Evolutionary conservation across 257 asterid genomes (phyloP).

Genomic region (Solanum peruvianum): DNA sequence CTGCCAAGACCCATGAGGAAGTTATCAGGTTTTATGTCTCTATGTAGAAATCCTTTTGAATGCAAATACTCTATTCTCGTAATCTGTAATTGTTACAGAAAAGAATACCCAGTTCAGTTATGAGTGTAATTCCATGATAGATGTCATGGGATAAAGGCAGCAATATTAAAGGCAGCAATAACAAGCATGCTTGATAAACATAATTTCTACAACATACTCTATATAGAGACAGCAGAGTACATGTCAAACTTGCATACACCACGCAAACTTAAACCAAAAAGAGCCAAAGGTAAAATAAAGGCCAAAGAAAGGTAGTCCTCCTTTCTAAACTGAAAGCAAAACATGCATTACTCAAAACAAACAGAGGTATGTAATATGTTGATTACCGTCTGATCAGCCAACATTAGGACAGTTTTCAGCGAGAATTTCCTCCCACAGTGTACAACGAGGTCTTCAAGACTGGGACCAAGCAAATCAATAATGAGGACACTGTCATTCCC

Average conservation of each 20-base stretch:
- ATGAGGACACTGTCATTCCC: slow-evolving; percentile 69
- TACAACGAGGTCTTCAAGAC: slow-evolving; percentile 81
- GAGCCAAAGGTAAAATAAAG: not conserved
- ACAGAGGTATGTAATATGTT: not conserved
- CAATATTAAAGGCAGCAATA: not conserved
- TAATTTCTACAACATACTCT: not conserved
- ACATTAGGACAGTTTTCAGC: slow-evolving; percentile 73
- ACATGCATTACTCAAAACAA: not conserved
- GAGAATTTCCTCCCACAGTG: slow-evolving; percentile 69
- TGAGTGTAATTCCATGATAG: not conserved
- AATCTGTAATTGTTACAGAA: slow-evolving; percentile 6
- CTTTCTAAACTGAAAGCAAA: not conserved
- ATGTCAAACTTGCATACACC: not conserved
- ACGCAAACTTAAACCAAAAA: not conserved
- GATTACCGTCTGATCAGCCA: slow-evolving; percentile 77
- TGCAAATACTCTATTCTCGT: slow-evolving; percentile 34
- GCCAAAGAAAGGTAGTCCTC: not conserved
- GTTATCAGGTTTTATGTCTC: slow-evolving; percentile 39
- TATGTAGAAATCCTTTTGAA: slow-evolving; percentile 32
- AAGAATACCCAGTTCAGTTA: not conserved
- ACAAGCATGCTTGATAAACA: not conserved
- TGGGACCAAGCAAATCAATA: slow-evolving; percentile 80
- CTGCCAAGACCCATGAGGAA: slow-evolving; percentile 42
- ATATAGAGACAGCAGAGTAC: not conserved
- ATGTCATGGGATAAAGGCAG: not conserved